Conservation (phyloP, 805 yeast species). For the Ogataea wickerhamii region DNA sequence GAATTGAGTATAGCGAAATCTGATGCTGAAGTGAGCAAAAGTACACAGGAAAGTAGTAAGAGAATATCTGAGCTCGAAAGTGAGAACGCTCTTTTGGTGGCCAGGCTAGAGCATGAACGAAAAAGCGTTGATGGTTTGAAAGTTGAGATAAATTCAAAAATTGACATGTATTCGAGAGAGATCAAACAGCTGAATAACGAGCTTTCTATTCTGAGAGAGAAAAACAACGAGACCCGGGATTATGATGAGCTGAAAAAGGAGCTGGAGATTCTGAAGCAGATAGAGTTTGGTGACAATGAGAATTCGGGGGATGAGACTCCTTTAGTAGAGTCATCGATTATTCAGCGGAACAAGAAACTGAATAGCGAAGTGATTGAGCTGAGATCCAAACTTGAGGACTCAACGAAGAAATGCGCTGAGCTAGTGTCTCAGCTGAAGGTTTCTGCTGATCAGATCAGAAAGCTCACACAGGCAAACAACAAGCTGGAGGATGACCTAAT, state of each 20-base stretch:
- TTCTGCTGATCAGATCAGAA: constrained; percentile 37
- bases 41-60: constrained; percentile 41
- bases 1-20: constrained; percentile 56
- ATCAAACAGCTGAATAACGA: constrained; percentile 47
- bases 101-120: constrained; percentile 53
- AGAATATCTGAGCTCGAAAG: constrained; percentile 57
- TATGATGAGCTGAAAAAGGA: constrained; percentile 82
- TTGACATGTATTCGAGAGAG: constrained; percentile 44
- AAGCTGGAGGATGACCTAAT: constrained; percentile 75
- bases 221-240: constrained; percentile 53
- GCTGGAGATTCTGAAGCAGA: constrained; percentile 63
- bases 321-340: constrained; percentile 37
- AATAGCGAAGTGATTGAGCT: constrained; percentile 64
- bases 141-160: constrained; percentile 26
- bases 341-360: constrained; percentile 68
- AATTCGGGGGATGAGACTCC: constrained; percentile 36
- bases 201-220: constrained; percentile 44
- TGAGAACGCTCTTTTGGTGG: constrained; percentile 61
- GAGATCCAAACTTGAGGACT: constrained; percentile 55
- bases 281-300: constrained; percentile 60
- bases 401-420: constrained; percentile 37
- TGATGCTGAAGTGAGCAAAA: constrained; percentile 39
- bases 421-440: constrained; percentile 38
- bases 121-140: constrained; percentile 25
- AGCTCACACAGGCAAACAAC: constrained; percentile 45